Conservation (phyloP, 805 yeast species). For the Starmerella riodocensis region DNA sequence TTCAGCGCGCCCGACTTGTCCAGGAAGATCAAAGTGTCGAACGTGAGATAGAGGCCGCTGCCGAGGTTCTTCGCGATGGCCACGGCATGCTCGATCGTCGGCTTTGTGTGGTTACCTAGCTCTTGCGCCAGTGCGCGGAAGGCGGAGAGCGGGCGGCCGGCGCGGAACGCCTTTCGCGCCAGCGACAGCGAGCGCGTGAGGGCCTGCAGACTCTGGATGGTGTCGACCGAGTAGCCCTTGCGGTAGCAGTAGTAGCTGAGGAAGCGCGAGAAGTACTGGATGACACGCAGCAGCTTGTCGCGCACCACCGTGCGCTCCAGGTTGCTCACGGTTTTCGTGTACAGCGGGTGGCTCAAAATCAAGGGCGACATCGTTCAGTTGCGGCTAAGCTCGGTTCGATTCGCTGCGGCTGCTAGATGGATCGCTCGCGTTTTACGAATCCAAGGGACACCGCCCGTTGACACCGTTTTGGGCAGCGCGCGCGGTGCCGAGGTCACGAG, state of each 20-base stretch:
- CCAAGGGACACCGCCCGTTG: no score
- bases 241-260: constrained; percentile 47
- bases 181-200: constrained; percentile 52
- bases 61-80: constrained; percentile 28
- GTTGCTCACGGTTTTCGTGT: constrained; percentile 14
- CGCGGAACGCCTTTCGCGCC: constrained; percentile 72
- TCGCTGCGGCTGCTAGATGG: no score
- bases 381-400: no score
- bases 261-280: constrained; percentile 71
- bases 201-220: constrained; percentile 38
- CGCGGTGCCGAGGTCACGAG: constrained; percentile 4
- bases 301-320: constrained; percentile 41
- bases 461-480: no score
- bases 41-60: constrained; percentile 26
- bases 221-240: constrained; percentile 38
- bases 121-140: constrained; percentile 55
- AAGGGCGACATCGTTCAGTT: constrained; percentile 3
- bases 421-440: no score
- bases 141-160: constrained; percentile 64
- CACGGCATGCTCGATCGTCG: constrained; percentile 39
- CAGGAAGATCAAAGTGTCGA: constrained; percentile 28
- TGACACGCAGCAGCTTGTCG: constrained; percentile 64
- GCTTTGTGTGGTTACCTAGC: constrained; percentile 56
- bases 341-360: constrained; percentile 19
- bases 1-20: constrained; percentile 26